Evolutionary conservation across 1,139 yeast genomes (phyloP), one percentile per base, ranked within the genome.

Genomic region (Citeromyces siamensis): DNA sequence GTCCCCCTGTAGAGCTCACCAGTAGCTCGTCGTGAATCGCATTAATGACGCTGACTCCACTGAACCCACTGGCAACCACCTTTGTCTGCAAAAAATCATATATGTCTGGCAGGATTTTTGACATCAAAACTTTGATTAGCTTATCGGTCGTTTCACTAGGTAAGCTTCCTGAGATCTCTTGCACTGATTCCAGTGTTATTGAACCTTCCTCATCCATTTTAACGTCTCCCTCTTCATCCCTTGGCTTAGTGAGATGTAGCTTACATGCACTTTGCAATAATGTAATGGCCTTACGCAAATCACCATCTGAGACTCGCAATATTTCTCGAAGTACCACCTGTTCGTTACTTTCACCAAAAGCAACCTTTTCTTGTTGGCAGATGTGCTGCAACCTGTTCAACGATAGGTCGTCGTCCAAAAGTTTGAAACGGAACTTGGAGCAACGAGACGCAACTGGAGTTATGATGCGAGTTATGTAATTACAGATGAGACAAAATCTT

Each of bases 381-480:
- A 90, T 77, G 44, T 63, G 71, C 43, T 66, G 55, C 40, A 90
- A 61, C 46, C 98, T 66, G 8, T 56, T 61, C 40, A 84, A 56
- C 0, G 96, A 93, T 49, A 81, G 75, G 3, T 61, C 63, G 44
- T 75, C 70, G 48, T 82, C 88, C 42, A 90, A 66, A 37, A 82
- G 74, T 47, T 78, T 77, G 63, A 93, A 90, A 47, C 98, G 66
- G 57, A 90, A 93, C 55, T 90, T 90, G 35, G 96, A 84, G 59
- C 98, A 90, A 52, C 99, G 71, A 36, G 95, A 85, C 3, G 97
- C 96, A 44, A 90, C 62, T 1, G 99, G 98, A 50, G 88, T 97
- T 43, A 93, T 93, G 48, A 90, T 90, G 42, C 97, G 68, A 3
- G 98, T 93, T 44, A 93, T 93, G 57, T 90, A 90, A 53, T 90